These are phyloP conservation scores for Pythium rhizo-oryzae DNA, from an alignment of 352 stramenopile species.

Conservation along the genomic window DNA sequence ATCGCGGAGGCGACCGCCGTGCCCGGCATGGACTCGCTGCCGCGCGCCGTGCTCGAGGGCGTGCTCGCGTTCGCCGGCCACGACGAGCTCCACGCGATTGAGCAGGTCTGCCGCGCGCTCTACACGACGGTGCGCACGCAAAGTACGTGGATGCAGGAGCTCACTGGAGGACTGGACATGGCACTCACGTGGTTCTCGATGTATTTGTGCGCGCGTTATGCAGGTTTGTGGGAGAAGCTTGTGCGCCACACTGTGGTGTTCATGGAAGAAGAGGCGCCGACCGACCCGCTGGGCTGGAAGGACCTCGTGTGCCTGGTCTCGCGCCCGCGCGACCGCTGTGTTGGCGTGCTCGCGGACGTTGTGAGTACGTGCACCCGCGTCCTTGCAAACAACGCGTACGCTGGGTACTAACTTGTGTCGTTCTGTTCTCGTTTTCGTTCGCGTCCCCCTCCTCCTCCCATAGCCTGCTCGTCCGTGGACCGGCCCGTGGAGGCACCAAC, in stretches of 20 bases:
- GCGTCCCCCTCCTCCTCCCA: no score
- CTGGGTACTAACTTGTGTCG: not conserved
- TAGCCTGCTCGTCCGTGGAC: constrained; percentile 38
- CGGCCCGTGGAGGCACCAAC: constrained; percentile 33
- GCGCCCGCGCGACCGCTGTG: constrained; percentile 21
- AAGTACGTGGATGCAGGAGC: constrained; percentile 1
- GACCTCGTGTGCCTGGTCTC: constrained; percentile 29
- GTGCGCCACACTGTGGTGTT: constrained; percentile 22
- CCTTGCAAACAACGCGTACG: not conserved
- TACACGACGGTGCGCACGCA: constrained; percentile 14
- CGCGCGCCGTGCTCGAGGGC: constrained; percentile 30
- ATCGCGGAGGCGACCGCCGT: not conserved
- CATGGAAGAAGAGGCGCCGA: constrained; percentile 20
- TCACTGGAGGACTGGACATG: no score
- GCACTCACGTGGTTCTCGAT: no score
- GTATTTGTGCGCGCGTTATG: not conserved
- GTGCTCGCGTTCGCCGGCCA: constrained; percentile 37
- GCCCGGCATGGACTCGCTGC: constrained; percentile 20
- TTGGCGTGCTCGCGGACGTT: constrained; percentile 30
- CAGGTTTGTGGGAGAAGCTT: constrained; percentile 30
- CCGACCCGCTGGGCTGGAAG: constrained; percentile 27
- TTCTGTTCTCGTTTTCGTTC: not conserved
- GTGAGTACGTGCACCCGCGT: constrained; percentile 22
- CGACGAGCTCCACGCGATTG: constrained; percentile 31
- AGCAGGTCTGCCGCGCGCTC: constrained; percentile 25